A percentile compares a stretch with the other conserved stretches of the same genome.
These are phyloP conservation scores for Combretum micranthum DNA, from an alignment of 345 rosid species.

Conservation along the genomic window DNA sequence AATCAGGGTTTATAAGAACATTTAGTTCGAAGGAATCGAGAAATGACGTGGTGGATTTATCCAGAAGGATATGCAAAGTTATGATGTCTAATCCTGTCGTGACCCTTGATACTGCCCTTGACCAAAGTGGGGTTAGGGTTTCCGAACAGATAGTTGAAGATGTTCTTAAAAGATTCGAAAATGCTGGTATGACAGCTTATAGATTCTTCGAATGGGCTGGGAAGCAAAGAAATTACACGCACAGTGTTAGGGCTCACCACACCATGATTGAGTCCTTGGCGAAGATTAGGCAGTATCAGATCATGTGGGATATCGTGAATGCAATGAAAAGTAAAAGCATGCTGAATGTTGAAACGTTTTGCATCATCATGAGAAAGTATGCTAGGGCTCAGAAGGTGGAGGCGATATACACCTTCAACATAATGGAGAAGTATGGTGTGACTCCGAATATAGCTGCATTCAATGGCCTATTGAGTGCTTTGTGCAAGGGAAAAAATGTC, in stretches of 20 bases:
- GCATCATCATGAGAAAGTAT: slow-evolving; percentile 86
- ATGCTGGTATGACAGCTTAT: slow-evolving; percentile 84
- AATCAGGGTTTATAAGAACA: slow-evolving; percentile 14
- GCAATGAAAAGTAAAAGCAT: slow-evolving; percentile 61
- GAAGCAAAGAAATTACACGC: slow-evolving; percentile 66
- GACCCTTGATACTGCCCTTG: slow-evolving; percentile 64
- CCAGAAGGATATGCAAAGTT: slow-evolving; percentile 43
- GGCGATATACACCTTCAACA: slow-evolving; percentile 73
- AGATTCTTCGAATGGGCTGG: slow-evolving; percentile 90
- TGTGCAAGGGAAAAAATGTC: slow-evolving; percentile 85
- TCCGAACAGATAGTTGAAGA: slow-evolving; percentile 57
- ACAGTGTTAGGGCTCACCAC: slow-evolving; percentile 65
- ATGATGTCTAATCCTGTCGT: slow-evolving; percentile 55
- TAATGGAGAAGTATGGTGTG: slow-evolving; percentile 74
- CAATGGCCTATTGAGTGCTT: slow-evolving; percentile 72
- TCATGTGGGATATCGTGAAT: slow-evolving; percentile 83
- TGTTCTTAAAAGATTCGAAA: slow-evolving; percentile 55
- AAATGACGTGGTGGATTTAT: slow-evolving; percentile 29
- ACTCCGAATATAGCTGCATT: slow-evolving; percentile 62
- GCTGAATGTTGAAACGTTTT: slow-evolving; percentile 73
- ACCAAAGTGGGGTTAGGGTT: slow-evolving; percentile 53
- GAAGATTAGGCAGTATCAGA: slow-evolving; percentile 76
- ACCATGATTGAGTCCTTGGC: slow-evolving; percentile 66
- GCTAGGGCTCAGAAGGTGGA: slow-evolving; percentile 75
- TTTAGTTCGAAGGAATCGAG: slow-evolving; percentile 29